Base-by-base conservation (phyloP, 1,284 basidiomycete genomes). In the Dichomitus squalens region DNA sequence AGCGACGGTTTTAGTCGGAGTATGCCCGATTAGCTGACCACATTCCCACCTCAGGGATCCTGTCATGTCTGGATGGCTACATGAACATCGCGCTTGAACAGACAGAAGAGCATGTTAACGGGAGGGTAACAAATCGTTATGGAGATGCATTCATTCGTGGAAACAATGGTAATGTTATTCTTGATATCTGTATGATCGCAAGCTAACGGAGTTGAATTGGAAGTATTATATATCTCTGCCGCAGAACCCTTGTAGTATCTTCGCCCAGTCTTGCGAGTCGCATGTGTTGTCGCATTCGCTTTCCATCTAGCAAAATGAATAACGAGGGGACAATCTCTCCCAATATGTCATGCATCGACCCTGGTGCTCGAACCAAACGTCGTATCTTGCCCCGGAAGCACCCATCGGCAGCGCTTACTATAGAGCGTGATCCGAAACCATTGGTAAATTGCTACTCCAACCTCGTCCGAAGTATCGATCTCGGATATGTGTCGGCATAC, bases 31-130 rank as follows among this genome's bases (percentile, higher is more conserved):
- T 29, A 8, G 23, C 40, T 40, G 27, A 39, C 7, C 2, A 6
- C 29, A 14, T 27, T 11, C 11, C 25, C 8, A 29, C 14, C 35
- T 0, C 63, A 98, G 96, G 96, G 36, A 82, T 95, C 1, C 78
- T 99, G n/a, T 96, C 94, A 7, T 98, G 97, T 72, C 82, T 99
- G 21, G 97, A 99, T 73, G 97, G 96, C 0, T 95, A 95, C 73
- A 95, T 99, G 97, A 99, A 99, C 76, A 98, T 99, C 55, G 96
- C 95, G 4, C 78, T 99, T 46, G 96, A 99, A 75, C 90, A 98
- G 72, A 98, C 96, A 1, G 92, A 96, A 73, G 96, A 99, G 75
- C 89, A 93, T 73, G 93, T 97, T 12, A 90, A 92, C 65, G 96
- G 95, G 9, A 72, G 78, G 33, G 82, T 92, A 53, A 96, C 93